Evolutionary conservation across 2,329 filamentous ascomycete genomes (phyloP).

Genomic region (Fusarium phyllophilum): DNA sequence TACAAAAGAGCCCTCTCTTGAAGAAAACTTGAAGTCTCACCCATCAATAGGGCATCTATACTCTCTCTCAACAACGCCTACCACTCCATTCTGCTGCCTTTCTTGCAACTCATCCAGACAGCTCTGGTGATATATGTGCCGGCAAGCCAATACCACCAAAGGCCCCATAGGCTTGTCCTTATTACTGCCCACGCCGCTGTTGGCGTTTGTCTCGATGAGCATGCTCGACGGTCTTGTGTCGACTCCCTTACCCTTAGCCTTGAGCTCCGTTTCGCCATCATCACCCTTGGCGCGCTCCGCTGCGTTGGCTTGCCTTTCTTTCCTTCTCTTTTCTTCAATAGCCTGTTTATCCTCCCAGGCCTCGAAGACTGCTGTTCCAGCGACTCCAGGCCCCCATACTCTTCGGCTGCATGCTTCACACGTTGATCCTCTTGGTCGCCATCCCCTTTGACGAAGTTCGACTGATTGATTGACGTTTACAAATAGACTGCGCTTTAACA

Average conservation of each 20-base stretch:
- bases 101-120: constrained; percentile 75
- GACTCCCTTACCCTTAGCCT: constrained; percentile 57
- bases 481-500: constrained; percentile 91
- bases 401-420: constrained; percentile 87
- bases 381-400: constrained; percentile 87
- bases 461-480: constrained; percentile 81
- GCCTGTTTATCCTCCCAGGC: constrained; percentile 77
- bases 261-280: constrained; percentile 47
- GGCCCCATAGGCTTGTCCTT: constrained; percentile 67
- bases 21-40: constrained; percentile 42
- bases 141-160: constrained; percentile 74
- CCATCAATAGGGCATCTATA: constrained; percentile 69
- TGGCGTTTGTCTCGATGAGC: constrained; percentile 47
- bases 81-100: constrained; percentile 60
- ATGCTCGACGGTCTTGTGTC: constrained; percentile 55
- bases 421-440: constrained; percentile 85
- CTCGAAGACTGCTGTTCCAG: constrained; percentile 77
- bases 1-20: constrained; percentile 32
- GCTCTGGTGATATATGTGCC: constrained; percentile 75
- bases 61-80: constrained; percentile 58
- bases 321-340: constrained; percentile 57
- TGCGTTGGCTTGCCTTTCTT: constrained; percentile 53
- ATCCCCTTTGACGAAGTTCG: constrained; percentile 81
- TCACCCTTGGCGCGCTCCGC: constrained; percentile 53
- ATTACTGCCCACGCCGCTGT: constrained; percentile 11